Evolutionary conservation across 2,329 filamentous ascomycete species (phyloP), one percentile per base, ranked within the genome.

Genomic region (Trichoderma cornu-damae): DNA sequence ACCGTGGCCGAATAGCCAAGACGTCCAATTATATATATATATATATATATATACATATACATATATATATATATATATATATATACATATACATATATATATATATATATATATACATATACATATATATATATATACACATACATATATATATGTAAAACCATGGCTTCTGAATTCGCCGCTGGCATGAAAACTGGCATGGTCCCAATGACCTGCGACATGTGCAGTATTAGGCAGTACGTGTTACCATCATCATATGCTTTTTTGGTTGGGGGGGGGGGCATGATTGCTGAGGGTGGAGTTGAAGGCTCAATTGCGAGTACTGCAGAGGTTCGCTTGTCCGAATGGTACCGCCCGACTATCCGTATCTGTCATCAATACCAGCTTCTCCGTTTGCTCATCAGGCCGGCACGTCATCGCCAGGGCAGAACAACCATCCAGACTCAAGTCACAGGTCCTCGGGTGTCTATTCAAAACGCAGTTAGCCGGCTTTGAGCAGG

Each of bases 191-290:
- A 55, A 30, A 16, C 59, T 24, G 59, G 59, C 46, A 16, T 61
- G 46, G 44, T 55, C 3, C 61, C 61, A 7, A 58, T 62, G 24
- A 40, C 34, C 16, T 62, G 61, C 47, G 59, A 61, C n/a, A 62
- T 59, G 61, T 62, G 59, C 50, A 62, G 59, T 32, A 58, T 61
- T n/a, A 59, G 48, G 18, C 55, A 56, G 61, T 62, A 49, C 2
- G 59, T 61, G 4, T 24, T 24, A 22, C n/a, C 38, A 46, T 30
- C 26, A 22, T 16, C 11, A 46, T 32, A 6, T 49, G 2, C 4
- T 34, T 12, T 7, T n/a, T n/a, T n/a, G n/a, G n/a, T n/a, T n/a
- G n/a, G n/a, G n/a, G n/a, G n/a, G 4, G 37, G 16, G 7, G 6
- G 40, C 32, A n/a, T 22, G 28, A 35, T 35, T 14, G 30, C 38